Evolutionary conservation across 1,284 basidiomycete genomes (phyloP), one percentile per base, ranked within the genome.

Genomic region (Ustilago nuda): DNA sequence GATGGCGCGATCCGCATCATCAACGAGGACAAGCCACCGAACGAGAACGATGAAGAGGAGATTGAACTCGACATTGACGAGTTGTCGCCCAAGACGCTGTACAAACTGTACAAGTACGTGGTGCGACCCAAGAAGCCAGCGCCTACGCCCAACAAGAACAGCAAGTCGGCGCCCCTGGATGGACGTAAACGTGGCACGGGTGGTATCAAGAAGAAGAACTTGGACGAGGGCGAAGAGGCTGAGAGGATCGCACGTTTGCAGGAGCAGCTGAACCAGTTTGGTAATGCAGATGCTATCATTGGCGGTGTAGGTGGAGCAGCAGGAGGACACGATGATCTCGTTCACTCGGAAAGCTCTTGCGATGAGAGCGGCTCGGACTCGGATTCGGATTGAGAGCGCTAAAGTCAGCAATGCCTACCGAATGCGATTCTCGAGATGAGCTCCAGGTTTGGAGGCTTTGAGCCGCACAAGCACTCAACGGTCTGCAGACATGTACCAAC

Each of bases 11-110:
- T 85, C 58, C 79, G 80, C 41, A 85, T 85, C 70, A 83, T 85
- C 63, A 82, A 82, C 59, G 84, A 85, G 65, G 84, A 85, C 76
- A 84, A 85, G 73, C 83, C 84, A 35, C 70, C 76, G 11, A 80
- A 72, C 52, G 66, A 81, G 57, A 73, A 79, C 51, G 81, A 84
- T 60, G 81, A 85, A 48, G 84, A 85, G 59, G 84, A 85, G 73
- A 85, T 85, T 50, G 84, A 85, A 75, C 77, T 85, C 15, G 84
- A 85, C 63, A 85, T 85, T 64, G 84, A 85, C 63, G 84, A 84
- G 67, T 71, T 85, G 27, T 79, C 77, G 19, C 80, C 84, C 1
- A 62, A 69, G 45, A 85, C 84, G 53, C 80, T 85, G 63, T 85
- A 84, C 78, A 84, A 82, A 74, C 76, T 85, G 65, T 85, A 85